Base-by-base conservation (phyloP, 1,139 yeast species). In the Candida frijolesensis region DNA sequence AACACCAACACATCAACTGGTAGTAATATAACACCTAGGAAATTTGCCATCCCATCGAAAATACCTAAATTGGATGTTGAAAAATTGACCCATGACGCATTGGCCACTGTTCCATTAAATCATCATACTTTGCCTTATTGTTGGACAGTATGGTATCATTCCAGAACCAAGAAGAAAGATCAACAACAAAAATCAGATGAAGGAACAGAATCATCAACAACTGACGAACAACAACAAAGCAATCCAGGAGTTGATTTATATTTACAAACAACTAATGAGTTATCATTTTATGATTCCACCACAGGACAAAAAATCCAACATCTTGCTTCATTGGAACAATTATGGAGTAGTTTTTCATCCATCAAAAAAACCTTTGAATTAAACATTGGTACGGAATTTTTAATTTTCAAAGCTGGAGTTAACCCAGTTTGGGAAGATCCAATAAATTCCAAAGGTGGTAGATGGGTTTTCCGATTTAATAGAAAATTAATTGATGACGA, bases 381-480 rank as follows among this genome's bases (percentile, higher is more conserved):
- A 51, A 75, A 79, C 15, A 70, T 73, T 51, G 85, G 86, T 27
- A 75, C 85, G 39, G 88, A 84, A 61, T 74, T 80, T 55, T 82
- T 83, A 54, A 65, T 85, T 14, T 85, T 85, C 67, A 82, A 83
- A 58, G 72, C 80, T 44, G 88, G 88, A 2, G 79, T 85, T 42
- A 80, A 80, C 59, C 90, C 90, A 16, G 82, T 83, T 51, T 84
- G 89, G 88, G 89, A 85, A 62, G 89, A 85, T 60, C 87, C 89
- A 2, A 71, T 76, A 50, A 84, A 85, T 61, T 67, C 77, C 45
- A 71, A 75, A 49, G 89, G 89, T 40, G 90, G 90, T 2, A 74
- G 87, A 58, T 85, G 89, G 89, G 79, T 80, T 35, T 78, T 82
- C 57, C 72, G 85, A 53, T 75, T 83, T 60, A 66, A 64, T 55